phyloP scores from a whole-genome alignment of 2,329 filamentous ascomycete genomes.

The Aureobasidium sp. region DNA sequence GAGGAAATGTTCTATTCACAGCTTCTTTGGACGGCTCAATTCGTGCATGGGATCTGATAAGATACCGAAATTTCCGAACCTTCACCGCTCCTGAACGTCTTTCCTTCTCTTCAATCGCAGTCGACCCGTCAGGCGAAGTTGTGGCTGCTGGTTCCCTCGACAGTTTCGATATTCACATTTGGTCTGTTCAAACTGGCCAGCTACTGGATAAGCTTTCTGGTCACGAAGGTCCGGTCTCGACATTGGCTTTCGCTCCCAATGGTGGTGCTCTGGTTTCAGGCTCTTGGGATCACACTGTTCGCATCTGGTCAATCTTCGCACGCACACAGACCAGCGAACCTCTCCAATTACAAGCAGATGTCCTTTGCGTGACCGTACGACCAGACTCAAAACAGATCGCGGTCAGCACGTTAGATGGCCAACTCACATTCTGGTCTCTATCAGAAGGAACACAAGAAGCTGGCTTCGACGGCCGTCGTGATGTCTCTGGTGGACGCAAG shows the following conservation, averaged over 20 bases:
- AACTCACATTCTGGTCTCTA: conserved; percentile 91
- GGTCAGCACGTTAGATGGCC: conserved; percentile 86
- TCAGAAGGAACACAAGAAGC: conserved; percentile 79
- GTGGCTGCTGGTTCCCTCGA: conserved; percentile 92
- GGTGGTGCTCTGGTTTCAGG: conserved; percentile 79
- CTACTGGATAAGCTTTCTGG: conserved; percentile 84
- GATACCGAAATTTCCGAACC: conserved; percentile 94
- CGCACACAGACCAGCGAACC: conserved; percentile 93
- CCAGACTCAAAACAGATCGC: conserved; percentile 89
- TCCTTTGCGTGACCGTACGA: conserved; percentile 76
- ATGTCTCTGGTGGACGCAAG: conserved; percentile 88
- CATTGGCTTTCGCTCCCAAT: conserved; percentile 81
- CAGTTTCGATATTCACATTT: conserved; percentile 95
- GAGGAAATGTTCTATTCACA: conserved; percentile 92
- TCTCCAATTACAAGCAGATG: conserved; percentile 83
- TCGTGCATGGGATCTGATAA: conserved; percentile 89
- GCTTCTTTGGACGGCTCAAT: conserved; percentile 91
- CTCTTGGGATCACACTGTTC: conserved; percentile 92
- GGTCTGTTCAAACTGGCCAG: conserved; percentile 97
- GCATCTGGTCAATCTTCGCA: conserved; percentile 93
- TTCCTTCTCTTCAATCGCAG: conserved; percentile 87
- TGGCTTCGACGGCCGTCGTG: conserved; percentile 80
- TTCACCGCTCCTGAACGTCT: conserved; percentile 89
- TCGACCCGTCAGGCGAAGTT: conserved; percentile 95
- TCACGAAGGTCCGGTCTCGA: conserved; percentile 88